phyloP scores from a whole-genome alignment of 768 basidiomycete genomes.

The Serendipita vermifera region DNA sequence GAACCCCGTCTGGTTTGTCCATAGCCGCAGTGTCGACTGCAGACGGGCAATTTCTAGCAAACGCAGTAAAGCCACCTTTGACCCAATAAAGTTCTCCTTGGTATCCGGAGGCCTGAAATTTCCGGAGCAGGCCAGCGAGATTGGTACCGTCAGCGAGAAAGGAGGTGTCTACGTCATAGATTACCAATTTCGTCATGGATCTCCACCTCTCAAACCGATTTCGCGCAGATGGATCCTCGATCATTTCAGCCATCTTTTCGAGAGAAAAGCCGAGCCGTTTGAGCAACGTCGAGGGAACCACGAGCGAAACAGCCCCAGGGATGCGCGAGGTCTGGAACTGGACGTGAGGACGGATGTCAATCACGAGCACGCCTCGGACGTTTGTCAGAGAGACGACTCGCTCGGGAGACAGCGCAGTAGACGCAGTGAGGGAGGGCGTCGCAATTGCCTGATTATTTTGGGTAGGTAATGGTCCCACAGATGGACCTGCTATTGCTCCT shows the following conservation, averaged over 20 bases:
- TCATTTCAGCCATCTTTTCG: conserved; percentile 62
- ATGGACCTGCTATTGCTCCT: not conserved
- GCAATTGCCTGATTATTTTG: not conserved
- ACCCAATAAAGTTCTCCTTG: conserved; percentile 61
- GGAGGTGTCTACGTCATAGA: conserved; percentile 72
- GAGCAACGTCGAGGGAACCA: conserved; percentile 87
- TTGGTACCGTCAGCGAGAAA: conserved; percentile 50
- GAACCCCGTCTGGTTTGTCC: conserved; percentile 24
- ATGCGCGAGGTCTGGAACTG: conserved; percentile 56
- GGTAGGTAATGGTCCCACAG: not conserved
- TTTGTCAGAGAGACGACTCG: not conserved
- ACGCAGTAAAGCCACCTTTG: conserved; percentile 66
- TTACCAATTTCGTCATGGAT: conserved; percentile 49
- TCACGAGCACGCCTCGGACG: conserved; percentile 36
- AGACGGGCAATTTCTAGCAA: conserved; percentile 39
- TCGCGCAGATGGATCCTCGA: conserved; percentile 49
- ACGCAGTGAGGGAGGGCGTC: not conserved
- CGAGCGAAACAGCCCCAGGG: conserved; percentile 61
- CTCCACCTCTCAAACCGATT: conserved; percentile 48
- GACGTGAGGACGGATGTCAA: conserved; percentile 82
- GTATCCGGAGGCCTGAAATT: conserved; percentile 51
- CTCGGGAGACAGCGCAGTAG: not conserved
- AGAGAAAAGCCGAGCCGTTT: conserved; percentile 81
- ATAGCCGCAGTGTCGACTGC: conserved; percentile 28
- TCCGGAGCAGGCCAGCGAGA: conserved; percentile 58